These are phyloP conservation scores for Komagataella ulmi DNA, from an alignment of 805 yeast species.

Conservation along the genomic window DNA sequence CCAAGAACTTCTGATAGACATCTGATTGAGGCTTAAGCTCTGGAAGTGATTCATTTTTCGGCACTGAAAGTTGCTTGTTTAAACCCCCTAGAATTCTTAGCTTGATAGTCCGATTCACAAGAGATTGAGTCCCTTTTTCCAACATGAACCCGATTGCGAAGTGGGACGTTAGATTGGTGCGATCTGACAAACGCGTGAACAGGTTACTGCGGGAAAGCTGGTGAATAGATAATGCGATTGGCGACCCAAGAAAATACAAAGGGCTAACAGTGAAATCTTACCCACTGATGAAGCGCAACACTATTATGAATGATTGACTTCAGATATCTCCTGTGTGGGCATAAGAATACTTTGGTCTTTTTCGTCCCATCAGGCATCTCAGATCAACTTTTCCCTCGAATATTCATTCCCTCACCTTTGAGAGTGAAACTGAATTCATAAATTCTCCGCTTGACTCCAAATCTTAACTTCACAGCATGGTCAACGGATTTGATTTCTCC, in stretches of 20 bases:
- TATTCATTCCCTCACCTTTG: background rate
- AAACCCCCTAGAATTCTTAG: background rate
- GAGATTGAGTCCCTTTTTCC: background rate
- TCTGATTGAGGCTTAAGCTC: background rate
- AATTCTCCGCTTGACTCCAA: background rate
- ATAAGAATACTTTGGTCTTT: background rate
- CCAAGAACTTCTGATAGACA: background rate
- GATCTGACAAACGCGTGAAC: background rate
- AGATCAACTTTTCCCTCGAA: background rate
- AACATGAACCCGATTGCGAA: background rate
- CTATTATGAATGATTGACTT: no score
- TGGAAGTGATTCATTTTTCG: background rate
- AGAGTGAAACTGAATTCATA: background rate
- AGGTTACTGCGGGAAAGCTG: background rate
- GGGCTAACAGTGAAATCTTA: background rate
- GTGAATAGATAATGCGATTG: background rate
- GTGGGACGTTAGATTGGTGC: background rate
- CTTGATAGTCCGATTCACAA: background rate
- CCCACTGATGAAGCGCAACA: no score
- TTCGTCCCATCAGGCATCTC: background rate
- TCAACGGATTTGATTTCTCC: constrained; percentile 15
- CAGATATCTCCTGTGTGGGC: no score
- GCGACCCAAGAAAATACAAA: background rate
- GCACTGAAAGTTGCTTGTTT: background rate
- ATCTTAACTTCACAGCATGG: background rate